A percentile compares a stretch with the other conserved stretches of the same genome.
Evolutionary conservation across 345 rosid species (phyloP).

Genomic region (Erysimum cheiranthoides): DNA sequence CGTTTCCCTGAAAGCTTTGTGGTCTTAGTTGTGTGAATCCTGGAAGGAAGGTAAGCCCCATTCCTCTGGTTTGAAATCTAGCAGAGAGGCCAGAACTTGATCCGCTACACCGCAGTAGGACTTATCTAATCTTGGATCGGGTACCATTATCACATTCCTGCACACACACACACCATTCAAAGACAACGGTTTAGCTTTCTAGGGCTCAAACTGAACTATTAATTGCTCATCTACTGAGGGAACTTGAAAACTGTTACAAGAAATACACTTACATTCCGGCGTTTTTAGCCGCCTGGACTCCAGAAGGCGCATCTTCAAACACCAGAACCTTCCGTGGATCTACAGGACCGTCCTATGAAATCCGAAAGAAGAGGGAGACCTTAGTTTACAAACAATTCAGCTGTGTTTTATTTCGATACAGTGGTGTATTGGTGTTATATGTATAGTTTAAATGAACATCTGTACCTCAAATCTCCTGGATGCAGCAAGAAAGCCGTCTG

Average conservation of each 20-base stretch:
- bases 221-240: neutral
- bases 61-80: constrained; percentile 68
- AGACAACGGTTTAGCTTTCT: neutral
- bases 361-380: constrained; percentile 21
- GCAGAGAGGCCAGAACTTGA: constrained; percentile 70
- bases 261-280: constrained; percentile 82
- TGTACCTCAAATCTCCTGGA: constrained; percentile 91
- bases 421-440: no score
- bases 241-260: constrained; percentile 22
- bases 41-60: constrained; percentile 85
- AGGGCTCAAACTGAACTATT: neutral
- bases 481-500: constrained; percentile 88
- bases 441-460: neutral
- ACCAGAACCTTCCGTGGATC: constrained; percentile 64
- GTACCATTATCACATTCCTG: constrained; percentile 89
- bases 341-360: constrained; percentile 64
- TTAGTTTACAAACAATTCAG: constrained; percentile 3
- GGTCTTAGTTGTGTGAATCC: constrained; percentile 25
- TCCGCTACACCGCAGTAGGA: constrained; percentile 67
- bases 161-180: constrained; percentile 29
- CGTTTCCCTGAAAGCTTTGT: constrained; percentile 36
- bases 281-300: constrained; percentile 88
- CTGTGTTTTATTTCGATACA: neutral
- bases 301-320: constrained; percentile 97
- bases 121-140: constrained; percentile 83